Conservation (phyloP, 331 rosid species). For the Malus hybrid region DNA sequence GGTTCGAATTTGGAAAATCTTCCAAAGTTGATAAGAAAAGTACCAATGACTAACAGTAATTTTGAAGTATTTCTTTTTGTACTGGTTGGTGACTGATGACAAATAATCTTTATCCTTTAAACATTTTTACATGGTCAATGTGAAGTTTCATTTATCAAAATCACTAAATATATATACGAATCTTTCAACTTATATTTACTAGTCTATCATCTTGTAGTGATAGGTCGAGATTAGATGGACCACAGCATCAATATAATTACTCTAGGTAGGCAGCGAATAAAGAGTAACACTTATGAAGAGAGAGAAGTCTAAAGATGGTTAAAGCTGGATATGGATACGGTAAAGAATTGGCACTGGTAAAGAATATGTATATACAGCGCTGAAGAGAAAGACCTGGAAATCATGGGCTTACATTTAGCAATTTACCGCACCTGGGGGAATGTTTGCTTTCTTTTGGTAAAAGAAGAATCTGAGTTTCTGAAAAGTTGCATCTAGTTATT, state of each 20-base stretch:
- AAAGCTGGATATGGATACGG: background rate
- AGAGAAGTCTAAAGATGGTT: background rate
- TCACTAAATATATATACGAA: background rate
- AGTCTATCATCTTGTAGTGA: background rate
- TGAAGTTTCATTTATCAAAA: background rate
- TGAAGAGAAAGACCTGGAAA: background rate
- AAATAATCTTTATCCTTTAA: no score
- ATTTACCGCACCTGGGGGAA: slow-evolving; percentile 2
- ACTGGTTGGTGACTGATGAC: background rate
- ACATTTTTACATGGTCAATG: no score
- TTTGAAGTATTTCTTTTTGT: background rate
- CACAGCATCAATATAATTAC: background rate
- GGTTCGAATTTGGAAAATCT: background rate
- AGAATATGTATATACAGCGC: background rate
- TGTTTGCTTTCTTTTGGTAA: slow-evolving; percentile 14
- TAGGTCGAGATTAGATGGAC: background rate
- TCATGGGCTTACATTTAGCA: background rate
- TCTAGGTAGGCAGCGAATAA: background rate
- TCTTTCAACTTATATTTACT: background rate
- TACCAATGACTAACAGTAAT: no score
- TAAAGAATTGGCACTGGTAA: no score
- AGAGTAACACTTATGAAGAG: background rate
- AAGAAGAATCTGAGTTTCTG: background rate
- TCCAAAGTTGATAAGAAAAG: no score
- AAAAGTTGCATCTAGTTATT: background rate